A percentile compares a stretch with the other conserved stretches of the same genome.
These are phyloP conservation scores for Gossypium thurberi DNA, from an alignment of 345 rosid species.

Conservation along the genomic window DNA sequence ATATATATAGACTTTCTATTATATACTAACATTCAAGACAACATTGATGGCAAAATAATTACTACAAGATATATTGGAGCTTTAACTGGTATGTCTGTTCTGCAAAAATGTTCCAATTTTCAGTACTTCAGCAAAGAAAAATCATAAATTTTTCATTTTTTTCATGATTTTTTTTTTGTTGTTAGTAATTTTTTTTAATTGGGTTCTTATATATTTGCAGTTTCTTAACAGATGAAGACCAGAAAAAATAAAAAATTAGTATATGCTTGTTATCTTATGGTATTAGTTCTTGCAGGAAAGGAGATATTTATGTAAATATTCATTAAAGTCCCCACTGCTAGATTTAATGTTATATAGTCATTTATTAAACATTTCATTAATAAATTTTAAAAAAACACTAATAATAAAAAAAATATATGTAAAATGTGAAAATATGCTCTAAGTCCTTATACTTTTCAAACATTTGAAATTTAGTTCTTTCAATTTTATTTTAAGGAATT, in stretches of 20 bases:
- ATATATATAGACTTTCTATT: no score
- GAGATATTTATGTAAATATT: not conserved
- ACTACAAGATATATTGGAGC: not conserved
- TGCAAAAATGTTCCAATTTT: not conserved
- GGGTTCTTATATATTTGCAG: not conserved
- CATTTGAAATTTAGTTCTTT: no score
- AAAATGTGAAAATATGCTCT: no score
- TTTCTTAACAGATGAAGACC: not conserved
- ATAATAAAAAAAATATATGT: no score
- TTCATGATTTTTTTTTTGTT: not conserved
- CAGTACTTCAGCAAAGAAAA: not conserved
- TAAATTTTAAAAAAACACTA: no score
- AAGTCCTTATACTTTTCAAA: no score
- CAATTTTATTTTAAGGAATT: no score
- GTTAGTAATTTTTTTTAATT: not conserved
- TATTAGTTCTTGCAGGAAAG: no score
- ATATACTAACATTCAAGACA: not conserved
- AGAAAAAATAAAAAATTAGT: not conserved
- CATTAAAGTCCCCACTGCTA: not conserved
- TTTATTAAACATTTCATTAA: no score
- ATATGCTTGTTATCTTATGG: not conserved
- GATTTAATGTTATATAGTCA: not conserved
- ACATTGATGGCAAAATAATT: not conserved
- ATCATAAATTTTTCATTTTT: not conserved
- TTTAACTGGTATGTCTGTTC: conserved; percentile 6